Evolutionary conservation across 2,329 filamentous ascomycete species (phyloP).

Genomic region (Aspergillus nomiae): DNA sequence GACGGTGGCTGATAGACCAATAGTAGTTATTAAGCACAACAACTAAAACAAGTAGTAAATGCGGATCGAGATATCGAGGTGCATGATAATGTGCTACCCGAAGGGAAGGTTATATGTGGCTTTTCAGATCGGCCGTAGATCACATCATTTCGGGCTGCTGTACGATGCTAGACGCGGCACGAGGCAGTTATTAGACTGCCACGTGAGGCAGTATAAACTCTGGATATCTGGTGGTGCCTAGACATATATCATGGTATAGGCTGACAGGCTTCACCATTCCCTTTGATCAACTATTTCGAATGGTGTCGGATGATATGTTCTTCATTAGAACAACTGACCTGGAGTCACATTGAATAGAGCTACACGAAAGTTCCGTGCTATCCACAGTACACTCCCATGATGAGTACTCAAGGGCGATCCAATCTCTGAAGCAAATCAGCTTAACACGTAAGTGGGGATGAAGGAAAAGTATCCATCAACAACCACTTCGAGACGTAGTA

Average conservation of each 20-base stretch:
- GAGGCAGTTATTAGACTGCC: neutral
- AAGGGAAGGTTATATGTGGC: too few species aligned
- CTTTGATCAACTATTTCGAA: neutral
- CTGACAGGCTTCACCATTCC: neutral
- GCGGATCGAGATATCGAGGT: too few species aligned
- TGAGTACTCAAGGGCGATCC: neutral
- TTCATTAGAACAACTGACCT: neutral
- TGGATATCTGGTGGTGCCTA: neutral
- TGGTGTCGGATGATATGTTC: neutral
- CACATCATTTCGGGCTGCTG: too few species aligned
- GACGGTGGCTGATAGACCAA: too few species aligned
- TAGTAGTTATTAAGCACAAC: too few species aligned
- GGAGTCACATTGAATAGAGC: neutral
- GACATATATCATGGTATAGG: neutral
- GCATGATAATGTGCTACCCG: too few species aligned
- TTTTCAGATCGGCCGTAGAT: too few species aligned
- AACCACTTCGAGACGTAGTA: neutral
- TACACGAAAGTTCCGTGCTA: neutral
- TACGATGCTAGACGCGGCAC: neutral
- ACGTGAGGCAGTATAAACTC: neutral
- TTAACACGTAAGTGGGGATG: neutral
- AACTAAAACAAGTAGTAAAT: too few species aligned
- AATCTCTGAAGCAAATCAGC: neutral
- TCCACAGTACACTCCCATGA: neutral
- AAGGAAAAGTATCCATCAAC: neutral